Base-by-base conservation (phyloP, 2,329 filamentous ascomycete genomes). In the Cercospora sojina region DNA sequence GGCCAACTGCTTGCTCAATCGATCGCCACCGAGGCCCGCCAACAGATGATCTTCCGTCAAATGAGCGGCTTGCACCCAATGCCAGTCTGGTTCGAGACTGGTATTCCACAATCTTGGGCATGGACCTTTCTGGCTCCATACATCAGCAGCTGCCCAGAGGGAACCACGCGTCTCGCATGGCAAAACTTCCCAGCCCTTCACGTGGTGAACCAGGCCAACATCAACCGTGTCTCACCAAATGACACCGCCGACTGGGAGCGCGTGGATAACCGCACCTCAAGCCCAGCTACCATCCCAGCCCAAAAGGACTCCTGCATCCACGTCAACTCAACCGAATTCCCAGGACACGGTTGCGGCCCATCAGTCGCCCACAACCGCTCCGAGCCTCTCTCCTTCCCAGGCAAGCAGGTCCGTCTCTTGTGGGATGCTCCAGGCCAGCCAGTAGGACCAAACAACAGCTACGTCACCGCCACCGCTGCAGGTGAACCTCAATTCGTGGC, bases 1-100 rank as follows among this genome's bases (percentile, higher is more conserved):
- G 91, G 86, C 0, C 88, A 89, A 74, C 80, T 95, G 16, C 83
- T 96, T 2, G 82, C 91, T 2, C 90, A 93, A 79, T 90, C 89
- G 20, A 91, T 95, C 74, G 86, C 90, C 3, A 89, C 88, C 10
- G 91, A 95, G 76, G 90, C 91, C 0, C 88, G 91, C 0, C 92
- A 96, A 80, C 90, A 96, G 80, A 83, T 93, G 82, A 88, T 91
- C 71, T 95, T 95, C 83, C 88, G 92, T 20, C 91, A 95, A 76
- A 92, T 95, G 76, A 84, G 87, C 35, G 92, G 91, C 16, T 84
- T 92, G 6, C 91, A 91, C 79, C 90, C 92, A 23, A 91, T 92
- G 89, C 90, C 91, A 0, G 89, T 90, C 9, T 95, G 90, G 90
- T 93, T 94, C 75, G 88, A 91, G 73, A 83, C 87, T 5, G 91